Evolutionary conservation across 495 filamentous ascomycete species (phyloP).

Genomic region (Lasiosphaeria miniovina): DNA sequence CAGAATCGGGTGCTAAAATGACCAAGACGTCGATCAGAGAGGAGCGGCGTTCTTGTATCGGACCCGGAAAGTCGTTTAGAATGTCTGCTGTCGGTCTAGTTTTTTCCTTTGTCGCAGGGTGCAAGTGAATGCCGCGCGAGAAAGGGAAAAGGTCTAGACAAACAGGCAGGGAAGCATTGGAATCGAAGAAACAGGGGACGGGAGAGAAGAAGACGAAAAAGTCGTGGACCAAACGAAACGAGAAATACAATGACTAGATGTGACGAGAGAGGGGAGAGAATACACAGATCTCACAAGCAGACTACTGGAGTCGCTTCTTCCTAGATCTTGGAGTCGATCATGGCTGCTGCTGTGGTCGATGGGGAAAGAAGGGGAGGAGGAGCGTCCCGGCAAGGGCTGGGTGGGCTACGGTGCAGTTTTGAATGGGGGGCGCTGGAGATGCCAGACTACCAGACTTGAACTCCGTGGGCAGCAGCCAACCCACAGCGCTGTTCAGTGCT

Average conservation of each 20-base stretch:
- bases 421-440: slow-evolving; percentile 30
- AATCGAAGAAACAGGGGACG: slow-evolving; percentile 8
- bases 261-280: slow-evolving; percentile 19
- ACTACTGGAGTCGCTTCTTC: slow-evolving; percentile 48
- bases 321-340: slow-evolving; percentile 48
- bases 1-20: not conserved
- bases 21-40: slow-evolving; percentile 14
- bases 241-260: slow-evolving; percentile 12
- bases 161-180: slow-evolving; percentile 28
- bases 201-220: not conserved
- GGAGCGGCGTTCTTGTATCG: slow-evolving; percentile 2
- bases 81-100: slow-evolving; percentile 21
- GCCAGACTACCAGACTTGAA: slow-evolving; percentile 13
- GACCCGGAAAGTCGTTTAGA: not conserved
- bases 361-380: slow-evolving; percentile 32
- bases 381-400: slow-evolving; percentile 30
- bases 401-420: slow-evolving; percentile 44
- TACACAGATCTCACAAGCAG: slow-evolving; percentile 43
- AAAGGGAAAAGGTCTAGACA: slow-evolving; percentile 32
- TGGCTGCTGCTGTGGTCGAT: slow-evolving; percentile 44
- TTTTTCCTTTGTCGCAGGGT: slow-evolving; percentile 39
- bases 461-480: slow-evolving; percentile 9
- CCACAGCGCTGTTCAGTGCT: slow-evolving; percentile 1
- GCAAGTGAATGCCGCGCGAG: slow-evolving; percentile 50
- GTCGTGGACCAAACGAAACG: slow-evolving; percentile 11